Conservation (phyloP, 345 rosid species). For the Eutrema yunnanense region DNA sequence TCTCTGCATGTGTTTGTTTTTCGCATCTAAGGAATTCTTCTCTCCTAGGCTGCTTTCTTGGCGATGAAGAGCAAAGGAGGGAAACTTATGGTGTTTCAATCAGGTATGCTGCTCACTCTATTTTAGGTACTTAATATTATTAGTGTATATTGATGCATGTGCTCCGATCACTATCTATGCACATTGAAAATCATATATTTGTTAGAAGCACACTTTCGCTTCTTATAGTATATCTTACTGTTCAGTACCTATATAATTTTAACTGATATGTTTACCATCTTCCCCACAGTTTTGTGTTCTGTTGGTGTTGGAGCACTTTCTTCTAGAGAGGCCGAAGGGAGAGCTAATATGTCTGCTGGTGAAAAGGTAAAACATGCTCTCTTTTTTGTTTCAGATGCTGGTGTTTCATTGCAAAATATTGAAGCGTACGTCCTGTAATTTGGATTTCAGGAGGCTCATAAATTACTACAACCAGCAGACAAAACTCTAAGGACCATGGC, state of each 20-base stretch:
- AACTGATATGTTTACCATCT: conserved; percentile 2
- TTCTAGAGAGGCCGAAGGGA: conserved; percentile 92
- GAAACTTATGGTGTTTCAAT: conserved; percentile 90
- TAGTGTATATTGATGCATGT: background rate
- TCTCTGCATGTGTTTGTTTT: background rate
- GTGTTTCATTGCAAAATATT: conserved; percentile 1
- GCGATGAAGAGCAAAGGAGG: conserved; percentile 96
- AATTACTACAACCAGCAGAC: conserved; percentile 91
- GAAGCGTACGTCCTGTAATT: background rate
- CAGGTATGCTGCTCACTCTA: conserved; percentile 43
- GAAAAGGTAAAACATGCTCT: conserved; percentile 57
- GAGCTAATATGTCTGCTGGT: conserved; percentile 74
- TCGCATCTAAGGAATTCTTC: background rate
- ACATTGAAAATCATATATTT: background rate
- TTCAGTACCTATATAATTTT: background rate
- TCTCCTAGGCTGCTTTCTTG: conserved; percentile 76
- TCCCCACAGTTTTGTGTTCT: conserved; percentile 73
- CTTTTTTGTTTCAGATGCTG: background rate
- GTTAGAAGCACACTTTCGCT: background rate
- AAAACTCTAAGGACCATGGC: conserved; percentile 88
- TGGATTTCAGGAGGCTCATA: conserved; percentile 76
- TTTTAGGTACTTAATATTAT: background rate
- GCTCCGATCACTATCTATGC: background rate
- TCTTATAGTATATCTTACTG: background rate
- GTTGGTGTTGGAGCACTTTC: conserved; percentile 91